These are phyloP conservation scores for Plasmodium billcollinsi DNA, from an alignment of 169 alveolate species.

Conservation along the genomic window DNA sequence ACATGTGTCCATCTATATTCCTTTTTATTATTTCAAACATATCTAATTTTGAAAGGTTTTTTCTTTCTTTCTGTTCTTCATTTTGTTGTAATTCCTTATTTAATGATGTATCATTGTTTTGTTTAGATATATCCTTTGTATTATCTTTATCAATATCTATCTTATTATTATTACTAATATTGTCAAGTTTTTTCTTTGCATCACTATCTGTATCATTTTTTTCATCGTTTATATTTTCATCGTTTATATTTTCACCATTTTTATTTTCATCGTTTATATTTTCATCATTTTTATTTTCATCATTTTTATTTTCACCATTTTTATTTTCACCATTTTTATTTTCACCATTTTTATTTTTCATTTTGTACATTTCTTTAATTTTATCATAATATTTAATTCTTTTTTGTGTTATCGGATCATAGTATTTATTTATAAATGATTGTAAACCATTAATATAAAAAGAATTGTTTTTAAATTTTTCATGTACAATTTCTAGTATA, in stretches of 20 bases:
- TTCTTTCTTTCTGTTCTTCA: neutral
- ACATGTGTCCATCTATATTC: constrained; percentile 19
- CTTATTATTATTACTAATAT: neutral
- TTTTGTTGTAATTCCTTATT: neutral
- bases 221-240: neutral
- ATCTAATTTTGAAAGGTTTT: constrained; percentile 12
- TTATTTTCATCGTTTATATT: constrained; percentile 19
- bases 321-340: no score
- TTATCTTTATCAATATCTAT: neutral
- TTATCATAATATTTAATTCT: constrained; percentile 66
- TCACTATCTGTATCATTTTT: neutral
- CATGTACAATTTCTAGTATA: constrained; percentile 75
- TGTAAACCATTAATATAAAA: constrained; percentile 73
- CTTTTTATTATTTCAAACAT: constrained; percentile 48
- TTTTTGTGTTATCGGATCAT: constrained; percentile 68
- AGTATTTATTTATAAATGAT: constrained; percentile 73
- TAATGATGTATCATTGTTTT: neutral
- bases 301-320: neutral
- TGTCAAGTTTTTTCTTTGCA: neutral
- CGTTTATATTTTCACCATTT: constrained; percentile 15
- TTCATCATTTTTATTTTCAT: constrained; percentile 30
- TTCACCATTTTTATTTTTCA: constrained; percentile 39
- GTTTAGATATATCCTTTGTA: neutral
- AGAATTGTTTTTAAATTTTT: constrained; percentile 50
- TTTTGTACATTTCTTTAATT: constrained; percentile 31